These are phyloP conservation scores for Musa acuminata DNA, from an alignment of 176 grass and related monocot genomes.

Conservation along the genomic window DNA sequence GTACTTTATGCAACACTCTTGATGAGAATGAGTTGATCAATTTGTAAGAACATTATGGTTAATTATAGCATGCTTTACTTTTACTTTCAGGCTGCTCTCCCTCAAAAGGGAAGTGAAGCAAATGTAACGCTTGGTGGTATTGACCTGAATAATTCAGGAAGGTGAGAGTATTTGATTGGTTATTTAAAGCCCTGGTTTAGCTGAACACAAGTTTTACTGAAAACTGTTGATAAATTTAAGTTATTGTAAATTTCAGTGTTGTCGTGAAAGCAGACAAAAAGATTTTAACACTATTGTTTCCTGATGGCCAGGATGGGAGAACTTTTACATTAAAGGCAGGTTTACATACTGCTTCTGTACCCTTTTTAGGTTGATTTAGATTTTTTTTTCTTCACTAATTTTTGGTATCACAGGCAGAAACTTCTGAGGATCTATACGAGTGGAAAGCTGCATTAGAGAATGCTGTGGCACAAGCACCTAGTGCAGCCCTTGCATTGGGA, in stretches of 20 bases:
- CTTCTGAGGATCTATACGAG: constrained; percentile 18
- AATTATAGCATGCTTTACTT: not conserved
- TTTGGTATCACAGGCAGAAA: constrained; percentile 62
- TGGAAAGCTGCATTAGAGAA: constrained; percentile 19
- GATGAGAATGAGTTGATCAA: not conserved
- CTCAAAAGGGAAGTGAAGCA: constrained; percentile 61
- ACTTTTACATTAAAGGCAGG: constrained; percentile 85
- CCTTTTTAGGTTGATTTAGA: not conserved
- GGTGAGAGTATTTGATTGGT: constrained; percentile 33
- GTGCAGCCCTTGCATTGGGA: constrained; percentile 15
- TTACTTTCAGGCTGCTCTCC: constrained; percentile 48
- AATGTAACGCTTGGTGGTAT: constrained; percentile 87
- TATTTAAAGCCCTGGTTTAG: not conserved
- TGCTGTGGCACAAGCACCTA: constrained; percentile 20
- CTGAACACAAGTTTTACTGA: not conserved
- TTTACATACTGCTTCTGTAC: not conserved
- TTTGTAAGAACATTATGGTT: constrained; percentile 3
- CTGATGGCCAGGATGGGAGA: constrained; percentile 71
- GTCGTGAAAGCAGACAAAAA: constrained; percentile 94
- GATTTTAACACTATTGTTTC: constrained; percentile 76
- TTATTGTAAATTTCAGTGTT: constrained; percentile 40
- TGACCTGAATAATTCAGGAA: constrained; percentile 91
- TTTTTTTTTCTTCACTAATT: constrained; percentile 8
- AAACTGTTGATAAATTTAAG: too few species aligned
- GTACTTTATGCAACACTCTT: not conserved